A percentile compares a stretch with the other conserved stretches of the same genome.
Evolutionary conservation across 495 filamentous ascomycete species (phyloP).

Genomic region (Tuber borchii): DNA sequence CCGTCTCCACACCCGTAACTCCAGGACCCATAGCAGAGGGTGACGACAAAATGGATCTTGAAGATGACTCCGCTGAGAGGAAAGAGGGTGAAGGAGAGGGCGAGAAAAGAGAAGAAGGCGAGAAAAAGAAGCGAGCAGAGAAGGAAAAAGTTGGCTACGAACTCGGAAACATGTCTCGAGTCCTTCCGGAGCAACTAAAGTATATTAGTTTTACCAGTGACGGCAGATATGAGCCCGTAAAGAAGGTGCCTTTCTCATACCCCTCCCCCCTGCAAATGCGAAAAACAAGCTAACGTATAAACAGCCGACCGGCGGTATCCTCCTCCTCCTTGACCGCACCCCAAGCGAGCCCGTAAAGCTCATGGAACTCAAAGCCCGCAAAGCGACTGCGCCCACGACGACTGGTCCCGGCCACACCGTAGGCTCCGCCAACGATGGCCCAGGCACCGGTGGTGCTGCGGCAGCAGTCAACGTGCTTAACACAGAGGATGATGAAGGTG

Average conservation of each 20-base stretch:
- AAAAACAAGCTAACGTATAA: constrained; percentile 12
- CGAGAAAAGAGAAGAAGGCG: constrained; percentile 55
- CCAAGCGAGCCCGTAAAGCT: constrained; percentile 74
- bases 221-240: constrained; percentile 85
- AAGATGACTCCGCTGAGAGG: constrained; percentile 56
- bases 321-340: constrained; percentile 79
- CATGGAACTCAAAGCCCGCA: constrained; percentile 66
- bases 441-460: constrained; percentile 52
- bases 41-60: constrained; percentile 73
- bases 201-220: constrained; percentile 82
- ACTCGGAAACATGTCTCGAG: constrained; percentile 91
- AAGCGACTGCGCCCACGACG: constrained; percentile 49
- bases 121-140: constrained; percentile 78
- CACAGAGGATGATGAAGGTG: constrained; percentile 75
- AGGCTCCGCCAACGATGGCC: constrained; percentile 38
- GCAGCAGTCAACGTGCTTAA: constrained; percentile 75
- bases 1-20: constrained; percentile 69
- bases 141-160: constrained; percentile 96
- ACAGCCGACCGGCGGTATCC: constrained; percentile 87
- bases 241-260: constrained; percentile 61
- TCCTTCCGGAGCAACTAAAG: constrained; percentile 87
- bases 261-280: constrained; percentile 9
- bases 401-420: constrained; percentile 31
- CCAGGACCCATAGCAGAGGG: constrained; percentile 50
- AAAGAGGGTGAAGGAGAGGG: constrained; percentile 51